Base-by-base conservation (phyloP, 345 rosid species). In the Hevea brasiliensis region DNA sequence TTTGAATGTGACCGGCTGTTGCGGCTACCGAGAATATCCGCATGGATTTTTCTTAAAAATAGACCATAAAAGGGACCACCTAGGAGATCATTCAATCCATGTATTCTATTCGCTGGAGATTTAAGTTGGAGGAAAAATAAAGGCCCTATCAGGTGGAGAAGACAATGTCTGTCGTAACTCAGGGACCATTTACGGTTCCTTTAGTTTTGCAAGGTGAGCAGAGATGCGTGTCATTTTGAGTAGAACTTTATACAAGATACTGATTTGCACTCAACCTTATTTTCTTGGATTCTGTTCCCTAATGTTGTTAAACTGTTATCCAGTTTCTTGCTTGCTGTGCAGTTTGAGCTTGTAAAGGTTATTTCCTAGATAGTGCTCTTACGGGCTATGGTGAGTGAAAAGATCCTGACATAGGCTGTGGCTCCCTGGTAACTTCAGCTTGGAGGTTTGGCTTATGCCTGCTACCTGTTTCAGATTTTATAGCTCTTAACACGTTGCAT, bases 1-100 rank as follows among this genome's bases (percentile, higher is more conserved):
- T 59, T 18, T 62, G 62, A 51, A 24, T 10, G 53, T 13, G 61
- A 55, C 65, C 51, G 27, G 44, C 47, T 54, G 21, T 54, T 53
- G 72, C 18, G 1, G 18, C 32, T 68, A 35, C n/a, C 1, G 20
- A 5, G 72, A 11, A 18, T 37, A 40, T 69, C 37, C 37, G 61
- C 37, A 15, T 40, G 11, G 47, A 68, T 32, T 37, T 20, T 54
- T 13, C 53, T 1, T 53, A 48, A 53, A 40, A 60, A 29, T 35
- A 35, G n/a, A n/a, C n/a, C 48, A 68, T 53, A 68, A 47, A 20
- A 68, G 72, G 63, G 72, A 55, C 72, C 72, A 54, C 50, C 41
- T 24, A 6, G 21, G 40, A 48, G 10, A 21, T 14, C 18, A 7
- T 32, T 32, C 37, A 65, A 23, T 24, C 44, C 0, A 13, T 45